These are phyloP conservation scores for Phytophthora brassicae DNA, from an alignment of 352 stramenopile genomes.

Conservation along the genomic window DNA sequence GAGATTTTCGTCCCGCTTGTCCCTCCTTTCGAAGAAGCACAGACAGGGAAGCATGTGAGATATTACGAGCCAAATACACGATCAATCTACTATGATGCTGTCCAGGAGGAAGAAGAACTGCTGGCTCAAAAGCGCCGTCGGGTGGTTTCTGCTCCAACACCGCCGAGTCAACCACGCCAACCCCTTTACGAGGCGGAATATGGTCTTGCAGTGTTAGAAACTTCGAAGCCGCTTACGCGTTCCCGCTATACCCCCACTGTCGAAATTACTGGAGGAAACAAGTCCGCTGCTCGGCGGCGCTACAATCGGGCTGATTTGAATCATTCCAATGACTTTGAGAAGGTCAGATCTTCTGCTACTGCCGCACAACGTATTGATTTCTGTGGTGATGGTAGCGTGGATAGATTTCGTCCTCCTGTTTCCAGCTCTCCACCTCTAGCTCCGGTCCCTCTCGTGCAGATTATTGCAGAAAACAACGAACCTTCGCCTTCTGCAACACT, in stretches of 20 bases:
- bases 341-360: background rate
- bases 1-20: constrained; percentile 15
- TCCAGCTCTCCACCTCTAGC: background rate
- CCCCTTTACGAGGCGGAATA: constrained; percentile 21
- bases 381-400: background rate
- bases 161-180: background rate
- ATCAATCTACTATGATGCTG: constrained; percentile 6
- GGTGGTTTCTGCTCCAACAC: background rate
- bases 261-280: background rate
- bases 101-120: constrained; percentile 2
- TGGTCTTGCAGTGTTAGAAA: constrained; percentile 17
- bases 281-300: background rate
- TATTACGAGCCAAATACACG: background rate
- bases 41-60: constrained; percentile 9
- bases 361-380: background rate
- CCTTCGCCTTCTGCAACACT: constrained; percentile 50
- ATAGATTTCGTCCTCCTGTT: background rate
- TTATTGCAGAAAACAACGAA: constrained; percentile 20
- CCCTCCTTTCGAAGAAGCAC: background rate
- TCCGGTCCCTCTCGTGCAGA: background rate
- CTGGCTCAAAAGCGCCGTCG: background rate
- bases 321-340: background rate
- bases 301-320: constrained; percentile 4
- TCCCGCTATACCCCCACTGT: background rate
- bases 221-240: constrained; percentile 9